phyloP scores from a whole-genome alignment of 176 grass and related monocot species.

The Zea mays region Zm-B73-REFERENCE-NAM-5.0 NC_050096.1:24095501-24096000 shows the following conservation, averaged over 20 bases:
- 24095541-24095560: background rate
- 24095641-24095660: conserved; percentile 71
- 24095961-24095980: background rate
- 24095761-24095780: background rate
- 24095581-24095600: background rate
- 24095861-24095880: background rate
- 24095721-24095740: background rate
- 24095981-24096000: background rate
- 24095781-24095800: background rate
- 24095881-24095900: background rate
- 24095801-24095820: background rate
- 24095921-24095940: background rate
- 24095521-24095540: conserved; percentile 61
- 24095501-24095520: conserved; percentile 95
- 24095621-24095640: conserved; percentile 81
- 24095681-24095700: conserved; percentile 91
- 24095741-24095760: background rate
- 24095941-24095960: background rate
- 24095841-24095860: background rate
- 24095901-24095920: background rate
- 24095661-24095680: conserved; percentile 82
- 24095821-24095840: too few species aligned
- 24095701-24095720: conserved; percentile 46
- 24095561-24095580: background rate
- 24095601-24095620: conserved; percentile 47